Conservation (phyloP, 2,329 filamentous ascomycete genomes). For the Lecanicillium sp. region DNA sequence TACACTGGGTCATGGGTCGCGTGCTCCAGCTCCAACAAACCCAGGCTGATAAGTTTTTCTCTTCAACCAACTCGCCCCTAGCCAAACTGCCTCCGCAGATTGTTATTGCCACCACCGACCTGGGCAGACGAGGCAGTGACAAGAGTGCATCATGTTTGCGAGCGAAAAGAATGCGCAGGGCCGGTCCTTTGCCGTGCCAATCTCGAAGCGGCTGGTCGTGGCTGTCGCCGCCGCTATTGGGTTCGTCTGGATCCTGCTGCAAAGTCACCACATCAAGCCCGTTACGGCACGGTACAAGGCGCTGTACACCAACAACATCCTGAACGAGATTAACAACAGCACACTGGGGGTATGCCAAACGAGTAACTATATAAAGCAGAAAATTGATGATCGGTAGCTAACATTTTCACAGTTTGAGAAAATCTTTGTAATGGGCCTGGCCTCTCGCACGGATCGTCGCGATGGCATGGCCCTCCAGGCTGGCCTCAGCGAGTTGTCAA, state of each 20-base stretch:
- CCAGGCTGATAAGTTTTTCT: too few relatives aligned
- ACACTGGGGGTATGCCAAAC: conserved; percentile 9
- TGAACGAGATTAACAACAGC: conserved; percentile 12
- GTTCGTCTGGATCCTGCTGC: conserved; percentile 8
- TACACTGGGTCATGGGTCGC: too few relatives aligned
- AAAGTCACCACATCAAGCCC: conserved; percentile 11
- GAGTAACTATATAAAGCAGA: background rate
- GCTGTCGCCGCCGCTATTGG: conserved; percentile 2
- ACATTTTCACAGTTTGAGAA: conserved; percentile 15
- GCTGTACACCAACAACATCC: conserved; percentile 3
- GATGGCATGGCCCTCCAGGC: conserved; percentile 43
- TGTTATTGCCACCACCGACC: too few relatives aligned
- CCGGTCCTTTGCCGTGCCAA: background rate
- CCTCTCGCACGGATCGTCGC: conserved; percentile 41
- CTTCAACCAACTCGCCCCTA: too few relatives aligned
- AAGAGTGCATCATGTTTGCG: too few relatives aligned
- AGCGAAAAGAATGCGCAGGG: too few relatives aligned
- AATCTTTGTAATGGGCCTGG: conserved; percentile 42
- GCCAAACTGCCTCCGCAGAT: too few relatives aligned
- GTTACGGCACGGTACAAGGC: background rate
- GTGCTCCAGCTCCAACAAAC: too few relatives aligned
- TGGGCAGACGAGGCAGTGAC: too few relatives aligned
- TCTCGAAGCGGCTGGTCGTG: conserved; percentile 8
- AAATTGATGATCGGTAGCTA: background rate
- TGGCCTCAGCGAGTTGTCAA: conserved; percentile 35